Conservation (phyloP, 2,329 filamentous ascomycete species). For the Colletotrichum sp. region DNA sequence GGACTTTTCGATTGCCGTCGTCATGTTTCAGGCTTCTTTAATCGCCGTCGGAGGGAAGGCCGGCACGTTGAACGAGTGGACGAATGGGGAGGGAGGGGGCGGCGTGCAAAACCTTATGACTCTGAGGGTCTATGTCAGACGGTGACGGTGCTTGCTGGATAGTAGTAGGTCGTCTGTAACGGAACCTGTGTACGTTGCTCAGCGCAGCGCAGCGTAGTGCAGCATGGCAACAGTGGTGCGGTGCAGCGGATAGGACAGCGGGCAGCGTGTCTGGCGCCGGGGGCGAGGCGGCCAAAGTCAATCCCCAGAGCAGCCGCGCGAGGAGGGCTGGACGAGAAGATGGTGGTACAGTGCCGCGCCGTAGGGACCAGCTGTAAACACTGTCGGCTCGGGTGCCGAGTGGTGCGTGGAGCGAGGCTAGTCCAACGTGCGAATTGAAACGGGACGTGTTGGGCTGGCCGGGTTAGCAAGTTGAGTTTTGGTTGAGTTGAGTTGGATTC, state of each 20-base stretch:
- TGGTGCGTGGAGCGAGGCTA: neutral
- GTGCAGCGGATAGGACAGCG: neutral
- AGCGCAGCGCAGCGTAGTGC: neutral
- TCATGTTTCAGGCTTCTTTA: constrained; percentile 4
- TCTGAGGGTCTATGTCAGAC: neutral
- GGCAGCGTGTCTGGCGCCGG: neutral
- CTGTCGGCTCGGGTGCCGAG: neutral
- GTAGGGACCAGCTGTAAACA: neutral
- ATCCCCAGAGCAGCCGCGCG: neutral
- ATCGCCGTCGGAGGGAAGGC: constrained; percentile 3
- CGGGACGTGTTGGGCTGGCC: neutral
- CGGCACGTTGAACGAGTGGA: neutral
- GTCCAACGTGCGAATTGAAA: neutral
- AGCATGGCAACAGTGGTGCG: neutral
- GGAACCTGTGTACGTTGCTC: neutral
- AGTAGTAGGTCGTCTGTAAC: neutral
- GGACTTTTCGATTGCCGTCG: constrained; percentile 3
- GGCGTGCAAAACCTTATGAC: neutral
- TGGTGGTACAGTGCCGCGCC: neutral
- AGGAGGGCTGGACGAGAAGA: neutral
- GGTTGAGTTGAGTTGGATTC: neutral
- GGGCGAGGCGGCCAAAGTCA: neutral
- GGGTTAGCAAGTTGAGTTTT: neutral
- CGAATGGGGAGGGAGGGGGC: neutral
- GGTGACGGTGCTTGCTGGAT: neutral